These are phyloP conservation scores for Aethionema arabicum DNA, from an alignment of 345 rosid species.

Conservation along the genomic window DNA sequence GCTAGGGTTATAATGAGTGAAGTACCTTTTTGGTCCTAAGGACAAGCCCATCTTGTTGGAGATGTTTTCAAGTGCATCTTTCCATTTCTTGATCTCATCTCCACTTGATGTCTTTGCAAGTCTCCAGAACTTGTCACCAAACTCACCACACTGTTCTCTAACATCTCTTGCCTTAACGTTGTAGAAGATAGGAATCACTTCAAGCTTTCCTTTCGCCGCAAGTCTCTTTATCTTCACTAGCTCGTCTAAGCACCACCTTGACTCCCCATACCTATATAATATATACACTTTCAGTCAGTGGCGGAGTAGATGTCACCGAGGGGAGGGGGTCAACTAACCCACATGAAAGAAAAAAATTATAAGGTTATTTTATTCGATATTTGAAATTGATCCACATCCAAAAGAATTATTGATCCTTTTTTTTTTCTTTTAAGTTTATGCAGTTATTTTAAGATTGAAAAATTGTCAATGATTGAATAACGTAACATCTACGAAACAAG, in stretches of 20 bases:
- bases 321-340: too few relatives aligned
- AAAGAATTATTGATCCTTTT: too few relatives aligned
- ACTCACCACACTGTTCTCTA: neutral
- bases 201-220: slow-evolving; percentile 9
- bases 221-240: neutral
- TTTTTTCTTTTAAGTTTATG: too few relatives aligned
- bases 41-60: slow-evolving; percentile 10
- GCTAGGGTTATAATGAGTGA: too few relatives aligned
- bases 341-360: too few relatives aligned
- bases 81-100: slow-evolving; percentile 10
- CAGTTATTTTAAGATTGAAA: too few relatives aligned
- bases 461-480: too few relatives aligned
- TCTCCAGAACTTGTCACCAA: slow-evolving; percentile 18
- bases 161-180: slow-evolving; percentile 17
- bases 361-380: too few relatives aligned
- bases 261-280: neutral
- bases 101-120: slow-evolving; percentile 1
- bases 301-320: too few relatives aligned
- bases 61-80: neutral
- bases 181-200: slow-evolving; percentile 14
- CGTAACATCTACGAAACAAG: too few relatives aligned
- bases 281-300: too few relatives aligned
- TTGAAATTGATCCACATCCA: too few relatives aligned
- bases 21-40: neutral
- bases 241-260: slow-evolving; percentile 19